Conservation (phyloP, 306 rosid species). For the Castanea mollissima region DNA sequence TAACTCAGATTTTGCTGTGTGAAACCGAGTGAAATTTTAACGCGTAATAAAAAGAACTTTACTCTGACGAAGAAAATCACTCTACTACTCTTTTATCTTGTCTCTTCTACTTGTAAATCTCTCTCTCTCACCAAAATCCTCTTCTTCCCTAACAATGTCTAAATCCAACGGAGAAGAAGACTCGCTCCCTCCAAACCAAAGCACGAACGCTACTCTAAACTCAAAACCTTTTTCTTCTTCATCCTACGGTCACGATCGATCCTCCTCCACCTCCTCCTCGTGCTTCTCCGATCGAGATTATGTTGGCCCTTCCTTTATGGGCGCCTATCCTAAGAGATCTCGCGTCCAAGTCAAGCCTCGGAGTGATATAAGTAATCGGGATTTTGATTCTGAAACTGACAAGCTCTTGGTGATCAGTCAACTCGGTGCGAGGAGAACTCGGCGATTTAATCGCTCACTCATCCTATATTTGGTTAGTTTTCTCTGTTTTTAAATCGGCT, state of each 20-base stretch:
- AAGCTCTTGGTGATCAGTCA: slow-evolving; percentile 9
- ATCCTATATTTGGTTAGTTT: slow-evolving; percentile 50
- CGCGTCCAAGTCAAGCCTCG: not conserved
- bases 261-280: slow-evolving; percentile 42
- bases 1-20: no score
- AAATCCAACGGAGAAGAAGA: slow-evolving; percentile 28
- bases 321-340: slow-evolving; percentile 50
- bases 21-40: no score
- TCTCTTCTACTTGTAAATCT: no score
- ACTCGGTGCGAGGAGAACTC: slow-evolving; percentile 3
- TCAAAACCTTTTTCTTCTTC: no score
- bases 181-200: slow-evolving; percentile 17
- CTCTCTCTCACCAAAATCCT: not conserved
- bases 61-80: not conserved
- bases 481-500: not conserved
- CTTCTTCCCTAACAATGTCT: slow-evolving; percentile 8
- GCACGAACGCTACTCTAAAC: not conserved
- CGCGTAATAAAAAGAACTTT: no score
- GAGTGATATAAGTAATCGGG: no score
- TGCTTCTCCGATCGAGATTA: slow-evolving; percentile 54
- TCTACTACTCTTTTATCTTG: no score
- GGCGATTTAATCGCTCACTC: slow-evolving; percentile 20
- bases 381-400: not conserved
- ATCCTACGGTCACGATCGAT: no score
- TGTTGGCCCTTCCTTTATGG: slow-evolving; percentile 73